Conservation (phyloP, 495 filamentous ascomycete genomes). For the Monascus purpureus region DNA sequence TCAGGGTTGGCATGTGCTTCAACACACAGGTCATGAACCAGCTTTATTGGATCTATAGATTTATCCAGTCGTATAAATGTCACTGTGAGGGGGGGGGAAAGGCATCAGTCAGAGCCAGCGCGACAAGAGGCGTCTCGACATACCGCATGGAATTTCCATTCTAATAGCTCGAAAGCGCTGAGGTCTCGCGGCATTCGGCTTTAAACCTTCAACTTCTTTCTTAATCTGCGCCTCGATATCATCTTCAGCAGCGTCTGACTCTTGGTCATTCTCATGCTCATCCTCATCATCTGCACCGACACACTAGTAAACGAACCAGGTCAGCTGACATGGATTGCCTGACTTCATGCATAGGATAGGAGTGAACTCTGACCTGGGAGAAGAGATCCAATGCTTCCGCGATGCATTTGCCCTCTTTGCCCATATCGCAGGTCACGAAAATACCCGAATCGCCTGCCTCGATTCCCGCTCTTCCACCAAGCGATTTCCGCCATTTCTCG, state of each 20-base stretch:
- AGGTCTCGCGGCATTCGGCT: constrained; percentile 31
- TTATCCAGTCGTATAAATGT: constrained; percentile 30
- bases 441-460: constrained; percentile 73
- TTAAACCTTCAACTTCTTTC: constrained; percentile 58
- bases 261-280: constrained; percentile 22
- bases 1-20: constrained; percentile 40
- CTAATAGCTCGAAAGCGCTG: constrained; percentile 47
- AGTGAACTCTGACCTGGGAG: constrained; percentile 43
- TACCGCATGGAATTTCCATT: constrained; percentile 65
- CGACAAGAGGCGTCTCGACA: constrained; percentile 9
- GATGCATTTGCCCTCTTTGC: constrained; percentile 63
- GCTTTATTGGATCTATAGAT: constrained; percentile 66
- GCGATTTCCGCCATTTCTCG: constrained; percentile 16
- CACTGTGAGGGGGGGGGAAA: constrained; percentile 38
- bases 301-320: constrained; percentile 4
- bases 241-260: constrained; percentile 25
- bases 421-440: constrained; percentile 77
- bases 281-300: constrained; percentile 13
- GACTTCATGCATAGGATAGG: no score
- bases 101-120: no score
- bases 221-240: constrained; percentile 78
- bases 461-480: constrained; percentile 23
- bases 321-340: constrained; percentile 5
- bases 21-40: constrained; percentile 61
- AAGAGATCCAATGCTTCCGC: constrained; percentile 61